Base-by-base conservation (phyloP, 345 rosid genomes). In the Adansonia digitata region DNA sequence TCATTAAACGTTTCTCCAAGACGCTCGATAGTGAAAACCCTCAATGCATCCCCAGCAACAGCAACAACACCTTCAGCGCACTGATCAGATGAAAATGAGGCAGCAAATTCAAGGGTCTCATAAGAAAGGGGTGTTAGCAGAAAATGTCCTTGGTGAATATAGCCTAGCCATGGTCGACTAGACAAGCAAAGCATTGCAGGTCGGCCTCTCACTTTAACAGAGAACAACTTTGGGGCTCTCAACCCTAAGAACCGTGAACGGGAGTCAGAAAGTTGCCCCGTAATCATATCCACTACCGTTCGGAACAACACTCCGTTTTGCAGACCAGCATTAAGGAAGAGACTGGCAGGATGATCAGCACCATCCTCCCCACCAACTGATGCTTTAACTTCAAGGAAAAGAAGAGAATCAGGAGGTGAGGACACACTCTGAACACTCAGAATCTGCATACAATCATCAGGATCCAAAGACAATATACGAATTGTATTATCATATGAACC, bases 101-200 rank as follows among this genome's bases (percentile, higher is more conserved):
- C 94, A 76, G 98, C 98, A 84, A 82, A 93, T 75, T 93, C 99
- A 80, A 95, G 89, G 55, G 97, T 90, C 82, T 95, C 97, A 27
- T 93, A 93, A 20, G 98, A 95, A 51, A 95, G 97, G 48, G 98
- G 98, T 7, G 97, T 92, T 79, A 95, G 79, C 72, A 86, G 90
- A 81, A 95, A 95, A 85, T 92, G 93, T n/a, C 99, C 99, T 80
- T 90, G 97, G 73, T 95, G 97, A 79, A 95, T 93, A 84, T 93
- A 95, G 48, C 99, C 99, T 76, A 95, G 97, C 99, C 99, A 93
- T 34, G 97, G 97, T 63, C 98, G 88, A 81, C 99, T 95, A 34
- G 98, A 95, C 85, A 95, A 81, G 80, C 98, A 93, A 77, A 93
- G 86, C 97, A 95, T 92, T 14, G 99, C 98, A 80, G 91, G 90